A percentile compares a stretch with the other conserved stretches of the same genome.
These are phyloP conservation scores for Lineolata rhizophorae DNA, from an alignment of 495 filamentous ascomycete species.

Conservation along the genomic window DNA sequence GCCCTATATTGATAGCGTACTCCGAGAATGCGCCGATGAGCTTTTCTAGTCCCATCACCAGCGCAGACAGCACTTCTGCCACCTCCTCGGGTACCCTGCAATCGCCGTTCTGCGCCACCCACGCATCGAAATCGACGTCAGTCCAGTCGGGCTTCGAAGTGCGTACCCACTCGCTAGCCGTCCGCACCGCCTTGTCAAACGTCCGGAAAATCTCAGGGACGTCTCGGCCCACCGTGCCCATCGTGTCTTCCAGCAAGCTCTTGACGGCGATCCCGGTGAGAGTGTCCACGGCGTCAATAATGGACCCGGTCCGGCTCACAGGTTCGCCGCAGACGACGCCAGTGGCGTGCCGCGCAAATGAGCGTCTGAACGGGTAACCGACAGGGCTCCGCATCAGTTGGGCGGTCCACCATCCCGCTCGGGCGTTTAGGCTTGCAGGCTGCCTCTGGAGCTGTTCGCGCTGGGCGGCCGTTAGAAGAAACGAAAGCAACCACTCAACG, in stretches of 20 bases:
- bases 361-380: constrained; percentile 50
- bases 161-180: too few relatives aligned
- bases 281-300: constrained; percentile 48
- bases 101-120: too few relatives aligned
- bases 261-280: constrained; percentile 45
- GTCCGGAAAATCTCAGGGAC: too few relatives aligned
- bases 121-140: too few relatives aligned
- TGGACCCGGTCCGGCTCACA: constrained; percentile 35
- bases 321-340: constrained; percentile 47
- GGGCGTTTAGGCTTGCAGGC: constrained; percentile 17
- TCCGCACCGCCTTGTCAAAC: too few relatives aligned
- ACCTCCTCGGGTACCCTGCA: too few relatives aligned
- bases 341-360: constrained; percentile 36
- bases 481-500: background rate
- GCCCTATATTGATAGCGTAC: too few relatives aligned
- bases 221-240: constrained; percentile 66
- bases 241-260: constrained; percentile 65
- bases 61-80: too few relatives aligned
- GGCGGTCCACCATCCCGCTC: constrained; percentile 17
- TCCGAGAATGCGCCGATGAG: too few relatives aligned
- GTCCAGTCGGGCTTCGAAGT: too few relatives aligned
- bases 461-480: background rate
- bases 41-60: too few relatives aligned
- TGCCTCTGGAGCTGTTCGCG: constrained; percentile 4
- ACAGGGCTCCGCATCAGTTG: constrained; percentile 27